Percentiles rank a stretch among this genome's conserved stretches.
Evolutionary conservation across 2,329 filamentous ascomycete species (phyloP).

Genomic region (Pseudogymnoascus sp.): DNA sequence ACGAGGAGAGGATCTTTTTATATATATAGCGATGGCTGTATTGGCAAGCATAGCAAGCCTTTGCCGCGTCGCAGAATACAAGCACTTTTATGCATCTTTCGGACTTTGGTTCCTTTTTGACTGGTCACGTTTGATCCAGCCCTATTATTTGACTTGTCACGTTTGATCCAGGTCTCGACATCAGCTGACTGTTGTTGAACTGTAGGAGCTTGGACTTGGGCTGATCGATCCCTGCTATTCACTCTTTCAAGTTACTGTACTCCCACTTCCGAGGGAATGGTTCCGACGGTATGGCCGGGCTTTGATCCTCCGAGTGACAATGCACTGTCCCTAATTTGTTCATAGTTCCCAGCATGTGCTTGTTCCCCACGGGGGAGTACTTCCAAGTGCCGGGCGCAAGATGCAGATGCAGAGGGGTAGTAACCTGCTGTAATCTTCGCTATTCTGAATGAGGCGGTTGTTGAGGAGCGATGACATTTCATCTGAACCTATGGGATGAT

Average conservation of each 20-base stretch:
- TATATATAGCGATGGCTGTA: background rate
- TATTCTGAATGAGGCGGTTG: background rate
- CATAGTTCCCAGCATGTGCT: background rate
- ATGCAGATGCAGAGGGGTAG: background rate
- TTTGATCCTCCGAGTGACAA: background rate
- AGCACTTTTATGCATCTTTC: background rate
- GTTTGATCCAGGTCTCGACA: background rate
- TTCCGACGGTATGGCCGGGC: background rate
- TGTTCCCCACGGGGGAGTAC: background rate
- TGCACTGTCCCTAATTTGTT: background rate
- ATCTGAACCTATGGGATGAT: background rate
- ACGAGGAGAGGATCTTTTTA: background rate
- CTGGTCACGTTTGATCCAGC: background rate
- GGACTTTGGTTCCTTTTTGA: background rate
- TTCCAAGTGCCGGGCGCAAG: background rate
- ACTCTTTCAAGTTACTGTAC: background rate
- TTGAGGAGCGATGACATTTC: background rate
- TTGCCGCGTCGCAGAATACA: background rate
- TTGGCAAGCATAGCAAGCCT: background rate
- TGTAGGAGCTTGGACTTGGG: background rate
- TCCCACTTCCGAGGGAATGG: background rate
- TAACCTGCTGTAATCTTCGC: background rate
- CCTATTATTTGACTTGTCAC: background rate
- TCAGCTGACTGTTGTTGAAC: background rate
- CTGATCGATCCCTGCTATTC: background rate